Evolutionary conservation across 257 asterid genomes (phyloP).

Genomic region (Solanum medicagineum): DNA sequence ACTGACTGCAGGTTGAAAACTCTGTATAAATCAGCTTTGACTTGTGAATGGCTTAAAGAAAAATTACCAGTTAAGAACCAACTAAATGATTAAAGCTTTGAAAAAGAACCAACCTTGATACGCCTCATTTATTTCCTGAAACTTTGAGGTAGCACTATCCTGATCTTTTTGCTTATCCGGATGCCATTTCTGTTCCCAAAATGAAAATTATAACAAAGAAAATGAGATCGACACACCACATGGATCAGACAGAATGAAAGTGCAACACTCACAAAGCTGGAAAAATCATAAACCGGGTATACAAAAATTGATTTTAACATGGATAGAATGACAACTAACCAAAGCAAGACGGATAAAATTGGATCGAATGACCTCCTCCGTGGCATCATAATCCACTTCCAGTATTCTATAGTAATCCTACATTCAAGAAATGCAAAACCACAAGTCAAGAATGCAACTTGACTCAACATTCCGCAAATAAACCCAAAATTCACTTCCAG

Average conservation of each 20-base stretch:
- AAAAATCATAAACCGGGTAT: neutral
- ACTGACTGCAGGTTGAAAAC: neutral
- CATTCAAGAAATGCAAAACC: neutral
- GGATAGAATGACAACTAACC: conserved; percentile 30
- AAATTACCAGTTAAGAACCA: neutral
- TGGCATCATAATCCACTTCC: conserved; percentile 83
- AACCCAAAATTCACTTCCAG: conserved; percentile 64
- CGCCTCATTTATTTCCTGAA: conserved; percentile 92
- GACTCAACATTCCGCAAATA: neutral
- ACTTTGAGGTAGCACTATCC: conserved; percentile 53
- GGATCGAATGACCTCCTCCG: conserved; percentile 81
- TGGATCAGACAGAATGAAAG: neutral
- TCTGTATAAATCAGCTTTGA: neutral
- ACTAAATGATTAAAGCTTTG: neutral
- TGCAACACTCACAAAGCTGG: neutral
- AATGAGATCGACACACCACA: neutral
- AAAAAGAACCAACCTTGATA: conserved; percentile 45
- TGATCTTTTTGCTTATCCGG: conserved; percentile 82
- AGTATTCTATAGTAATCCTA: conserved; percentile 80
- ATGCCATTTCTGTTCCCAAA: conserved; percentile 74
- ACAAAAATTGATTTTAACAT: neutral
- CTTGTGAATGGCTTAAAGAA: neutral
- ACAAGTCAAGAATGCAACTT: neutral
- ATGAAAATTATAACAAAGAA: neutral
- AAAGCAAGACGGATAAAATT: conserved; percentile 83